Evolutionary conservation across 768 basidiomycete species (phyloP).

Genomic region (Mrakia frigida): DNA sequence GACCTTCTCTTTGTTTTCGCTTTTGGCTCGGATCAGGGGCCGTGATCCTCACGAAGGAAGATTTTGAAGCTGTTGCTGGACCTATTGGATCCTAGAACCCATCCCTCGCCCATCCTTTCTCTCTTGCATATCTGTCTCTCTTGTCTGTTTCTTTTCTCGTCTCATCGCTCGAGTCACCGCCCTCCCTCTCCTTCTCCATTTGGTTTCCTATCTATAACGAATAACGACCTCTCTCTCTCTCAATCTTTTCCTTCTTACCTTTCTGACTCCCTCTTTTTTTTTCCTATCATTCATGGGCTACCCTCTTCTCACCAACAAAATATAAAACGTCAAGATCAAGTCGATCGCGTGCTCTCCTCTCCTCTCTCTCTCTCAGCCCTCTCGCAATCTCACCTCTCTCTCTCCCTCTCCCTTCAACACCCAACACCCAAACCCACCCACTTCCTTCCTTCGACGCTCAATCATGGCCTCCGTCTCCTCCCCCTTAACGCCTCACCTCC

Average conservation of each 20-base stretch:
- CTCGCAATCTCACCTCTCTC: too few relatives aligned
- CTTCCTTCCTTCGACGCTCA: not conserved
- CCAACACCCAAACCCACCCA: too few relatives aligned
- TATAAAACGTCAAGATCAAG: too few relatives aligned
- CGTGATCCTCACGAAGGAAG: not conserved
- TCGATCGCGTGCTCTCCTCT: not conserved
- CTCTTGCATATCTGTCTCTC: not conserved
- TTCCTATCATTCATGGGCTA: not conserved
- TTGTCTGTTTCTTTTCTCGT: not conserved
- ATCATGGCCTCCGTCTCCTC: constrained; percentile 22
- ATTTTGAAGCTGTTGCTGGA: not conserved
- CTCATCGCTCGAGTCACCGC: not conserved
- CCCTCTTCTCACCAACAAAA: not conserved
- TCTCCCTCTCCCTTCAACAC: too few relatives aligned
- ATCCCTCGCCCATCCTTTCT: not conserved
- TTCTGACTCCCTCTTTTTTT: not conserved
- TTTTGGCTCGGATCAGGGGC: not conserved
- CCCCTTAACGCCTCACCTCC: not conserved
- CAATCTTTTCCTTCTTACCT: too few relatives aligned
- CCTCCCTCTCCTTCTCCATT: too few relatives aligned
- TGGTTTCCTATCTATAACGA: too few relatives aligned
- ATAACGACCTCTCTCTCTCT: not conserved
- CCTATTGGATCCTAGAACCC: not conserved
- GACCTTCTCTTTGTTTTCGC: not conserved
- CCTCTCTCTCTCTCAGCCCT: not conserved